Percentiles rank a stretch among this genome's conserved stretches.
phyloP scores from a whole-genome alignment of 129 eudicot genomes.

The Glebionis coronaria region DNA sequence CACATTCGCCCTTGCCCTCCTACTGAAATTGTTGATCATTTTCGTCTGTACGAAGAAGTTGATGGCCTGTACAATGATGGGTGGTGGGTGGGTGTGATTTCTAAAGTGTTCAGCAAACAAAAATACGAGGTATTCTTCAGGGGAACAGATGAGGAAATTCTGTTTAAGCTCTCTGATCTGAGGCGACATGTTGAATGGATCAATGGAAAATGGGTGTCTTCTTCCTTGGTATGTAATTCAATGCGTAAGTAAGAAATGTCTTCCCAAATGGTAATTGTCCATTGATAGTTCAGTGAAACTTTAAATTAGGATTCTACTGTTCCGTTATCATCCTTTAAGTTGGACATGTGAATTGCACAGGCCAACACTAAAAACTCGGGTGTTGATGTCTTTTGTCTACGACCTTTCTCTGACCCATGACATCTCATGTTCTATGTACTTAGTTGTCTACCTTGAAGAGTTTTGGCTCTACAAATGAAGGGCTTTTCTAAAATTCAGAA shows the following conservation, averaged over 20 bases:
- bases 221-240: slow-evolving; percentile 43
- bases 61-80: slow-evolving; percentile 77
- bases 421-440: background rate
- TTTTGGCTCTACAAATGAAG: too few species aligned
- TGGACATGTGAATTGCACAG: slow-evolving; percentile 14
- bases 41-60: slow-evolving; percentile 54
- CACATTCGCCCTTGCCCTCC: slow-evolving; percentile 68
- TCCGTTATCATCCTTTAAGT: background rate
- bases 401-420: background rate
- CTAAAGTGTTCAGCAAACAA: slow-evolving; percentile 42
- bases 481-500: too few species aligned
- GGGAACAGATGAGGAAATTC: slow-evolving; percentile 48
- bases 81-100: slow-evolving; percentile 94
- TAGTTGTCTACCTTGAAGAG: too few species aligned
- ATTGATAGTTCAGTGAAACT: slow-evolving; percentile 8
- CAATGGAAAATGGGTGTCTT: slow-evolving; percentile 69
- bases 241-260: slow-evolving; percentile 6
- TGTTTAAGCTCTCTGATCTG: slow-evolving; percentile 46
- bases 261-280: background rate
- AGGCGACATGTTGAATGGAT: slow-evolving; percentile 87
- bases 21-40: slow-evolving; percentile 28
- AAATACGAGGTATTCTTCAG: slow-evolving; percentile 60
- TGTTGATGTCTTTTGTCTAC: slow-evolving; percentile 15
- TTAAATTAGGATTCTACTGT: slow-evolving; percentile 18
- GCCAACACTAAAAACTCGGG: slow-evolving; percentile 10